These are phyloP conservation scores for Xerocomellus chrysenteron DNA, from an alignment of 768 basidiomycete genomes.

Conservation along the genomic window DNA sequence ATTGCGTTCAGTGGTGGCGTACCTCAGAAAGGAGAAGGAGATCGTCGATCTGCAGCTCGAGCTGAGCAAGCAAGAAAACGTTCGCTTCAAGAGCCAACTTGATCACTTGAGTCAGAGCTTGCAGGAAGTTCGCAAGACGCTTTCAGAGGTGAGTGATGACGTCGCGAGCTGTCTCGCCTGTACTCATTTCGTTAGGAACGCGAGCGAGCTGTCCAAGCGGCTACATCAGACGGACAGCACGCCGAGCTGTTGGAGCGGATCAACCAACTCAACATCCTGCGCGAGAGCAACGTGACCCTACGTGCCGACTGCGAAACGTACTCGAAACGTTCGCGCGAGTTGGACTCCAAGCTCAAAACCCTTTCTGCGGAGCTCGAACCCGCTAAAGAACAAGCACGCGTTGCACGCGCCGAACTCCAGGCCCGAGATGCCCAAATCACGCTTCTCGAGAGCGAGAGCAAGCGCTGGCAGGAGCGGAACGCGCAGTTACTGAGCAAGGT, in stretches of 20 bases:
- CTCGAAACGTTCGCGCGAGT: conserved; percentile 61
- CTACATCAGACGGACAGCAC: conserved; percentile 75
- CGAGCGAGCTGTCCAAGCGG: conserved; percentile 68
- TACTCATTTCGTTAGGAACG: conserved; percentile 56
- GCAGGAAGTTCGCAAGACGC: conserved; percentile 65
- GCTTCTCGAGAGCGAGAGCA: conserved; percentile 73
- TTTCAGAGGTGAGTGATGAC: conserved; percentile 60
- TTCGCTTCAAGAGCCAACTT: conserved; percentile 70
- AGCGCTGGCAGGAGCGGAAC: conserved; percentile 84
- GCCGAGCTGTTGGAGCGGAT: conserved; percentile 83
- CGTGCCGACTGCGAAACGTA: conserved; percentile 75
- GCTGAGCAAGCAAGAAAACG: conserved; percentile 73
- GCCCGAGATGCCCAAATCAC: conserved; percentile 63
- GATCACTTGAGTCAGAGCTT: conserved; percentile 70
- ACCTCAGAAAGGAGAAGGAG: conserved; percentile 88
- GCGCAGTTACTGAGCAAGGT: conserved; percentile 80
- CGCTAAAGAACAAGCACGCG: conserved; percentile 64
- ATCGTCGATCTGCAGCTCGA: conserved; percentile 87
- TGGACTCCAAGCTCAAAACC: conserved; percentile 61
- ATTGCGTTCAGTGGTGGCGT: conserved; percentile 74
- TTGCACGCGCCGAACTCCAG: conserved; percentile 72
- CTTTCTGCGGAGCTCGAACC: conserved; percentile 69
- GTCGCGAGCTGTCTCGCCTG: not conserved
- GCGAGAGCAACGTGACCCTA: conserved; percentile 86
- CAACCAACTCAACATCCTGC: conserved; percentile 79